A percentile compares a stretch with the other conserved stretches of the same genome.
phyloP scores from a whole-genome alignment of 1,284 basidiomycete genomes.

The Marasmius tenuissimus region DNA sequence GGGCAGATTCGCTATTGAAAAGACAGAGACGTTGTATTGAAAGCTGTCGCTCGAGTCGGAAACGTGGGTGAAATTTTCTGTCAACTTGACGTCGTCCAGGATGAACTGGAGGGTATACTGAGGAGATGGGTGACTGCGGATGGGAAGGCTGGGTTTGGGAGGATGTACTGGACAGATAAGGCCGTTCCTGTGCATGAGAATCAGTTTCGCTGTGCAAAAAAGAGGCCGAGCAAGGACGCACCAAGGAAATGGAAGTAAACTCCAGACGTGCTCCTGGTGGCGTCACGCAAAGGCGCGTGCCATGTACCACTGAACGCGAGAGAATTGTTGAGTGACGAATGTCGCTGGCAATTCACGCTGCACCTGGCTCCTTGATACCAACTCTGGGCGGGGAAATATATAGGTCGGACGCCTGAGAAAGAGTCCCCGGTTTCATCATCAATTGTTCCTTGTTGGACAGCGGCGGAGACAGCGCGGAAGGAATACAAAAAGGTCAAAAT shows the following conservation, averaged over 20 bases:
- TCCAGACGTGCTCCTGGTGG: background rate
- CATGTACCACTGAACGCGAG: constrained; percentile 7
- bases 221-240: background rate
- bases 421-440: constrained; percentile 12
- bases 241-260: constrained; percentile 9
- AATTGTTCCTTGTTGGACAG: constrained; percentile 1
- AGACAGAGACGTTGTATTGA: constrained; percentile 8
- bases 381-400: constrained; percentile 3
- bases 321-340: background rate
- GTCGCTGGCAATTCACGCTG: constrained; percentile 5
- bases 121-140: background rate
- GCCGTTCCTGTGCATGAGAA: constrained; percentile 4
- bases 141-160: constrained; percentile 3
- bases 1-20: constrained; percentile 1
- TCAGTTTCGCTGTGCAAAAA: background rate
- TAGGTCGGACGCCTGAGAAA: constrained; percentile 1
- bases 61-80: background rate
- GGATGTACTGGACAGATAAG: constrained; percentile 9
- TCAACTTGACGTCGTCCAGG: constrained; percentile 3
- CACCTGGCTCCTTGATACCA: constrained; percentile 10
- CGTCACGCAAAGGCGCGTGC: constrained; percentile 11
- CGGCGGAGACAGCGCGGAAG: background rate
- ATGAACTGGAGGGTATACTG: constrained; percentile 4
- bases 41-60: background rate
- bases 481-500: background rate